These are phyloP conservation scores for Aspergillus melleus DNA, from an alignment of 2,329 filamentous ascomycete genomes.

Conservation along the genomic window DNA sequence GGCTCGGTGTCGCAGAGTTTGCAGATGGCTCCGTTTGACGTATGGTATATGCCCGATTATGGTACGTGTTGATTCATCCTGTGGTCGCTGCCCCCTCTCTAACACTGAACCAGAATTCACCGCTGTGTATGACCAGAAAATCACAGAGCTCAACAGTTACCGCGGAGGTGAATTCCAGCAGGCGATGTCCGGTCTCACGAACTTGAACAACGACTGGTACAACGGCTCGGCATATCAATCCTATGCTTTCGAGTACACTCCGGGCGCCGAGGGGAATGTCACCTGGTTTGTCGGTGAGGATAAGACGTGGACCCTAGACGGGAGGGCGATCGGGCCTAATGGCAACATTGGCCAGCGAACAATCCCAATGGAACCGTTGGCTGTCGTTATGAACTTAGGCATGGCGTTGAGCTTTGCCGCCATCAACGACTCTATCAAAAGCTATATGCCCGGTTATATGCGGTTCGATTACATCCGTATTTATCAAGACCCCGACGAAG, in stretches of 20 bases:
- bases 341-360: slow-evolving; percentile 67
- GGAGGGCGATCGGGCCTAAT: slow-evolving; percentile 62
- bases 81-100: neutral
- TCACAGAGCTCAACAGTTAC: slow-evolving; percentile 61
- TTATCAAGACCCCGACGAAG: slow-evolving; percentile 62
- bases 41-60: slow-evolving; percentile 67
- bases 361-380: slow-evolving; percentile 67
- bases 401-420: slow-evolving; percentile 67
- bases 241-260: slow-evolving; percentile 64
- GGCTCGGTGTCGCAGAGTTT: slow-evolving; percentile 66
- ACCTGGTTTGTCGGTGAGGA: slow-evolving; percentile 69
- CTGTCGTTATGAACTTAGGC: slow-evolving; percentile 68
- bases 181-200: slow-evolving; percentile 61
- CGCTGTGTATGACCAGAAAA: slow-evolving; percentile 61
- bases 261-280: slow-evolving; percentile 60
- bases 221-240: slow-evolving; percentile 63
- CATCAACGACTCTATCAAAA: slow-evolving; percentile 58
- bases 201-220: slow-evolving; percentile 67
- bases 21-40: slow-evolving; percentile 69
- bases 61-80: slow-evolving; percentile 29
- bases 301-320: slow-evolving; percentile 65
- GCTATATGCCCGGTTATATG: slow-evolving; percentile 64
- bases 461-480: slow-evolving; percentile 70
- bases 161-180: slow-evolving; percentile 64
- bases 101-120: slow-evolving; percentile 51